phyloP scores from a whole-genome alignment of 169 alveolate genomes.

The Blepharisma undulans region DNA sequence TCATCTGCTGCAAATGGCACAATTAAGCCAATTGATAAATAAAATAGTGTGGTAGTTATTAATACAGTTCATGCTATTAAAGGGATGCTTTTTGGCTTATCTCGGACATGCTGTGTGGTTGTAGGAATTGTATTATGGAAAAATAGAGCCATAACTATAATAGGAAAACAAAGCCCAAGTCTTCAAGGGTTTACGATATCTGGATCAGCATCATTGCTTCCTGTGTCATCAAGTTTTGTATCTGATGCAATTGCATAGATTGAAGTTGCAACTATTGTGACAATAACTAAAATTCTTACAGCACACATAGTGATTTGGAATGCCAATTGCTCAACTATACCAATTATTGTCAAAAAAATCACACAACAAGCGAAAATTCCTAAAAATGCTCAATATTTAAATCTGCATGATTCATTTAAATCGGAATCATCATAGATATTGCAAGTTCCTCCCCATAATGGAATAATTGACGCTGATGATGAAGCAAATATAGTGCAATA shows the following conservation, averaged over 20 bases:
- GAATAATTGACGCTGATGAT: conserved; percentile 18
- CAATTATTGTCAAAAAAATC: conserved; percentile 7
- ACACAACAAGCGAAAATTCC: not conserved
- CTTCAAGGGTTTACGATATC: not conserved
- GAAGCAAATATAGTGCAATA: not conserved
- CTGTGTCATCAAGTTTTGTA: not conserved
- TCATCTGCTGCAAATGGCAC: conserved; percentile 1
- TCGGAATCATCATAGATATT: not conserved
- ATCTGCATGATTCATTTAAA: not conserved
- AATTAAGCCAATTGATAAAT: not conserved
- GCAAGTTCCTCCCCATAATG: conserved; percentile 25
- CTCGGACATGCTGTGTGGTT: not conserved
- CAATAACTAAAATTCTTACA: not conserved
- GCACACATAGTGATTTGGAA: not conserved
- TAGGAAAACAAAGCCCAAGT: conserved; percentile 14
- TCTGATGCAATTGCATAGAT: not conserved
- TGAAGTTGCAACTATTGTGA: not conserved
- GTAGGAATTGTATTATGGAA: conserved; percentile 16
- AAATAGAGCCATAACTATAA: not conserved
- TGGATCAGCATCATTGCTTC: not conserved
- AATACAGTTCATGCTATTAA: not conserved
- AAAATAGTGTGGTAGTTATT: not conserved
- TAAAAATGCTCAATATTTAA: conserved; percentile 7
- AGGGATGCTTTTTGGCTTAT: not conserved
- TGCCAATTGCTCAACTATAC: not conserved